phyloP scores from a whole-genome alignment of 129 eudicot species.

The Flaveria linearis region DNA sequence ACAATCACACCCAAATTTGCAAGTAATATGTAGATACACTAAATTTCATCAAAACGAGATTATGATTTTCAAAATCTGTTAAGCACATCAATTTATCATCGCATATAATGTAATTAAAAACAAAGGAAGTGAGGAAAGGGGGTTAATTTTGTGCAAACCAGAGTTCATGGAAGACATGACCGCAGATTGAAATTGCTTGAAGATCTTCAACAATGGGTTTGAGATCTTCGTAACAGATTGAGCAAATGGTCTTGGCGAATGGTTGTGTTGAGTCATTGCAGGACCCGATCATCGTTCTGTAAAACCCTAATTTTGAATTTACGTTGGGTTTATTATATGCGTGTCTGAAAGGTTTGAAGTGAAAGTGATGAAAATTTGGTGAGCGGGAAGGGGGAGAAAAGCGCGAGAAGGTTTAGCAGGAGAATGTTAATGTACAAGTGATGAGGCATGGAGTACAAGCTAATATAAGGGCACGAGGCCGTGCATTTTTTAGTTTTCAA shows the following conservation, averaged over 20 bases:
- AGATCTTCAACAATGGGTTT: slow-evolving; percentile 88
- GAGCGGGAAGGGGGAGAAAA: slow-evolving; percentile 34
- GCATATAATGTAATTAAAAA: not conserved
- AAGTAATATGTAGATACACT: too few species aligned
- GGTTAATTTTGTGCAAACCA: slow-evolving; percentile 41
- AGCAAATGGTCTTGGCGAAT: slow-evolving; percentile 74
- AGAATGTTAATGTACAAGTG: slow-evolving; percentile 9
- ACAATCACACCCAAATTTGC: too few species aligned
- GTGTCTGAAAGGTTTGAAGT: slow-evolving; percentile 18
- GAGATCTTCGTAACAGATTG: slow-evolving; percentile 94
- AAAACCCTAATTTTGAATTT: slow-evolving; percentile 19
- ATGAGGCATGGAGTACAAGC: not conserved
- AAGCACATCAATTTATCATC: too few species aligned
- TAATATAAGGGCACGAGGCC: too few species aligned
- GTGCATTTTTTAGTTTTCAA: too few species aligned
- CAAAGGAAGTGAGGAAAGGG: not conserved
- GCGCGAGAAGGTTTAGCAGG: not conserved
- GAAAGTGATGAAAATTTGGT: slow-evolving; percentile 9
- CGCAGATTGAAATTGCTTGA: slow-evolving; percentile 87
- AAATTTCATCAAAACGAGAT: too few species aligned
- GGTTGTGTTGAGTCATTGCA: slow-evolving; percentile 30
- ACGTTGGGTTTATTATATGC: not conserved
- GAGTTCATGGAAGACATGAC: slow-evolving; percentile 95
- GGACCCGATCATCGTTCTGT: slow-evolving; percentile 10
- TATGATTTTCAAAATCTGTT: not conserved